Conservation (phyloP, 1,284 basidiomycete species). For the Marasmius sp. region DNA sequence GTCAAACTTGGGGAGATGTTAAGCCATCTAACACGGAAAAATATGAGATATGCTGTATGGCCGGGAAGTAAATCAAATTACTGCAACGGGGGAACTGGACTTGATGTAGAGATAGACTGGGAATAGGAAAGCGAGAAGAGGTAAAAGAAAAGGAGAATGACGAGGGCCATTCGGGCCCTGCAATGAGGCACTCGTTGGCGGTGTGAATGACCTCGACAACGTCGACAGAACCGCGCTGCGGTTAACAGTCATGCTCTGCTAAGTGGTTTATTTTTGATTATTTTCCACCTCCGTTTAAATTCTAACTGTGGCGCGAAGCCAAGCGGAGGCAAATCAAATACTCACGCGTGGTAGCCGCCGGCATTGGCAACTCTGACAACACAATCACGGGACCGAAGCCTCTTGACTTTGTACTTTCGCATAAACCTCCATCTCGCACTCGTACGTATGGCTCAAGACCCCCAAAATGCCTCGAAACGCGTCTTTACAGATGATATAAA, state of each 20-base stretch:
- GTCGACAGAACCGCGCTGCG: too few relatives aligned
- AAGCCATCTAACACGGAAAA: conserved; percentile 67
- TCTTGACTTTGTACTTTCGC: background rate
- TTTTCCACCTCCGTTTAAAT: too few relatives aligned
- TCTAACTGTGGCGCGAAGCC: too few relatives aligned
- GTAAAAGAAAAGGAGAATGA: conserved; percentile 24
- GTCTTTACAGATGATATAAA: conserved; percentile 39
- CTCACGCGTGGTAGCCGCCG: background rate
- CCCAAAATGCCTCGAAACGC: conserved; percentile 36
- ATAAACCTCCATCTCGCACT: background rate
- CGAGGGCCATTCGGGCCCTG: conserved; percentile 25
- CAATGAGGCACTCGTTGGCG: background rate
- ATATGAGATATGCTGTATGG: conserved; percentile 18
- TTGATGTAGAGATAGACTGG: conserved; percentile 34
- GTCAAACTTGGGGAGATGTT: conserved; percentile 57
- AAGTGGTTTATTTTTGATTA: too few relatives aligned
- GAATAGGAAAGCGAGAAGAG: conserved; percentile 22
- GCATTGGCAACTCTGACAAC: background rate
- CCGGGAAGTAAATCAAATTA: background rate
- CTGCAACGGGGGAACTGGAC: conserved; percentile 14
- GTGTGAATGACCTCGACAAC: too few relatives aligned
- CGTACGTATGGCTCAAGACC: background rate
- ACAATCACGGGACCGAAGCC: background rate
- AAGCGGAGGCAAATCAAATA: background rate
- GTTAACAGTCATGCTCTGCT: too few relatives aligned